Base-by-base conservation (phyloP, 108 stramenopile genomes). In the Stephanodiscus minutulus region DNA sequence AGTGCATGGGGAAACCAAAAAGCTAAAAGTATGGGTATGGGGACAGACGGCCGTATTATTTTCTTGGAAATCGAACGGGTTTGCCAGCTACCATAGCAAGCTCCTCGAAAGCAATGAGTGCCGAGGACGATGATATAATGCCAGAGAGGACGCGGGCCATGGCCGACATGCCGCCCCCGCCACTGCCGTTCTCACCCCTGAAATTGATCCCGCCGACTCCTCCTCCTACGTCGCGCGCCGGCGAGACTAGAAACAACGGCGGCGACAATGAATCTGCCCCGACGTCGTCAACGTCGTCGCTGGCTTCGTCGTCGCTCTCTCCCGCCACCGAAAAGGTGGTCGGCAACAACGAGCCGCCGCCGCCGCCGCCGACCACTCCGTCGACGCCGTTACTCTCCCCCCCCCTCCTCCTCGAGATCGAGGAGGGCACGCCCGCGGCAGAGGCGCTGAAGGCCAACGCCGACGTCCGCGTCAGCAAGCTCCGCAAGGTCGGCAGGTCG, bases 391-490 rank as follows among this genome's bases (percentile, higher is more conserved):
- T 71, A 11, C 29, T 61, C 25, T 58, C 72, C 13, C 49, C 72
- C 20, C 76, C 68, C 29, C 54, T 77, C 43, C 39, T 77, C 18
- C 50, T 77, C 3, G 82, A 78, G 68, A 89, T 91, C 75, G 85
- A 84, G 22, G 88, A 91, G 10, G 87, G 85, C 37, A 91, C 88
- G 13, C 90, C 90, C 13, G 93, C 93, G 33, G 91, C 89, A 0
- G 89, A 82, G 49, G 93, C 93, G 6, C 79, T 94, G 24, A 65
- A 82, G 29, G 93, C 90, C 28, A 91, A 91, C 61, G 87, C 90
- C 12, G 65, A 79, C 37, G 74, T 94, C 13, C 76, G 79, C 57
- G 91, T 94, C 4, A 69, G 76, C n/a, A 82, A 72, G 47, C 75
- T 90, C 17, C 81, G 82, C 43, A 94, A 94, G 64, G 80, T 69